These are phyloP conservation scores for Raddia distichophylla DNA, from an alignment of 176 grass and related monocot genomes.

Conservation along the genomic window DNA sequence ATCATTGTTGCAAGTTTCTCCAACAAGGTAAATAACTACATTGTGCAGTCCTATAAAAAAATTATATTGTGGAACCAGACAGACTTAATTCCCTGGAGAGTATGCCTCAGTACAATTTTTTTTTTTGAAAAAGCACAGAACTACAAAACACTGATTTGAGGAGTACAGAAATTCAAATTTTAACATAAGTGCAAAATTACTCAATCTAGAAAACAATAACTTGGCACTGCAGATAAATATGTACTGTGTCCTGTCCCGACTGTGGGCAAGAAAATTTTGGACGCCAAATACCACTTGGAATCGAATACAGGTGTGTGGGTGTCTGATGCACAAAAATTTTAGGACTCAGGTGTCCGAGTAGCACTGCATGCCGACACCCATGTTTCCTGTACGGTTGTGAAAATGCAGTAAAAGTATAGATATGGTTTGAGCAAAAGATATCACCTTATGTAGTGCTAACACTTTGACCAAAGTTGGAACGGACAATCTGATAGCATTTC, in stretches of 20 bases:
- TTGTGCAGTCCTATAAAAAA: too few relatives aligned
- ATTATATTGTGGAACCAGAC: background rate
- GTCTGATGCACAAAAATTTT: too few relatives aligned
- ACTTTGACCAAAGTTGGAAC: background rate
- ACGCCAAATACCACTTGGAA: too few relatives aligned
- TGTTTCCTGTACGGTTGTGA: slow-evolving; percentile 5
- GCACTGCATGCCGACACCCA: background rate
- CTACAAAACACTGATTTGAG: background rate
- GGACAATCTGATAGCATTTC: background rate
- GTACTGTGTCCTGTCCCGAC: background rate
- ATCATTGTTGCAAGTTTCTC: slow-evolving; percentile 37
- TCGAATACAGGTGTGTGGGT: too few relatives aligned
- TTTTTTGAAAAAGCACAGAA: background rate
- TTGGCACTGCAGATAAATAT: background rate
- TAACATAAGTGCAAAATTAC: background rate
- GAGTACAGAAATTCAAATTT: background rate
- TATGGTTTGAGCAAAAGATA: background rate
- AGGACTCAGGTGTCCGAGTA: too few relatives aligned
- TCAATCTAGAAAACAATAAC: background rate
- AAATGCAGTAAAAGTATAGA: background rate
- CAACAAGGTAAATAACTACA: background rate
- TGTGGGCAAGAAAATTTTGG: too few relatives aligned
- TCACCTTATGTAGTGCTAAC: background rate
- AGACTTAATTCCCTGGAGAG: background rate
- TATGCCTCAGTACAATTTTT: background rate